Evolutionary conservation across 345 rosid species (phyloP).

Genomic region (Corchorus capsularis): DNA sequence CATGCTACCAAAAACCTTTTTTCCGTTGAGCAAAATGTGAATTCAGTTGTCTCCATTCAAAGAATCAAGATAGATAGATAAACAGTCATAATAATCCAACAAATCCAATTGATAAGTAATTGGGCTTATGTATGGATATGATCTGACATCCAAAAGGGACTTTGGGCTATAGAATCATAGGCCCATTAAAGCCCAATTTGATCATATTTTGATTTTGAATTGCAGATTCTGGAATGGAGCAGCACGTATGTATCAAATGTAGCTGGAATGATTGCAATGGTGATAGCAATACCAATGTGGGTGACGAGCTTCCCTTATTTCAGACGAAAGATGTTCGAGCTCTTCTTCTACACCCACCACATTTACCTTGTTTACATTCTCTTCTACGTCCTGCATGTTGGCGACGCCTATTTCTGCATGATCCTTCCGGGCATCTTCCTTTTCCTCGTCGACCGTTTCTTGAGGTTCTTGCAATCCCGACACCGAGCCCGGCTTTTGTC

Average conservation of each 20-base stretch:
- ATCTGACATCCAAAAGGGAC: not conserved
- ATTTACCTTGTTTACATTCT: constrained; percentile 52
- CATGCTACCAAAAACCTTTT: too few relatives aligned
- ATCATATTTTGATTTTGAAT: constrained; percentile 37
- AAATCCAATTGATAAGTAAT: not conserved
- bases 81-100: not conserved
- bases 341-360: constrained; percentile 65
- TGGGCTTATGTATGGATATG: not conserved
- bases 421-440: constrained; percentile 72
- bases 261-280: constrained; percentile 55
- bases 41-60: not conserved
- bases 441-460: constrained; percentile 56
- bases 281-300: constrained; percentile 60
- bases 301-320: constrained; percentile 39
- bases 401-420: constrained; percentile 41
- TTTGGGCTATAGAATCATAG: not conserved
- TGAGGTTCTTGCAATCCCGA: constrained; percentile 62
- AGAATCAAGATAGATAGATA: too few relatives aligned
- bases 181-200: not conserved
- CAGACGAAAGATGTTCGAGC: constrained; percentile 52
- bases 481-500: constrained; percentile 37
- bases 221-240: constrained; percentile 40
- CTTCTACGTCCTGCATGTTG: constrained; percentile 56
- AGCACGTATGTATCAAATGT: constrained; percentile 41
- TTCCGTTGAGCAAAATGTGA: not conserved